Evolutionary conservation across 2,329 filamentous ascomycete species (phyloP).

Genomic region (Beauveria sp.): DNA sequence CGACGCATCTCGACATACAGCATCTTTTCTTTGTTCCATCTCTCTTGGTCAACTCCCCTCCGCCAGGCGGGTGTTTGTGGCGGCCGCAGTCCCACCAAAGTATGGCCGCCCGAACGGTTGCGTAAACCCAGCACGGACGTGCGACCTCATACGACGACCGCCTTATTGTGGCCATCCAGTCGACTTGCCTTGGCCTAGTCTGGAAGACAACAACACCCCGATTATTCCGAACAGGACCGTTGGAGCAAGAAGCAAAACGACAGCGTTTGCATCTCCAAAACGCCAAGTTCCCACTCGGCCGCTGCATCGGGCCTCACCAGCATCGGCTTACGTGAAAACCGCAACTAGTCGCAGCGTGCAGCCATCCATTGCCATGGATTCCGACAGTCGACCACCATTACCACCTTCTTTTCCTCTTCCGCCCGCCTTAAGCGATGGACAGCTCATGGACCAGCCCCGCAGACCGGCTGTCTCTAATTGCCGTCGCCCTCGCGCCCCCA

Average conservation of each 20-base stretch:
- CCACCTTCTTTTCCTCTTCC: not conserved
- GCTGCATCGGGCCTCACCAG: slow-evolving; percentile 8
- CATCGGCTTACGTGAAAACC: slow-evolving; percentile 1
- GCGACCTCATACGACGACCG: slow-evolving; percentile 6
- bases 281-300: slow-evolving; percentile 7
- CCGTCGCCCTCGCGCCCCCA: slow-evolving; percentile 1
- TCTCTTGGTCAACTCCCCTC: not conserved
- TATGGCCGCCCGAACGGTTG: slow-evolving; percentile 5
- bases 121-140: not conserved
- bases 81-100: slow-evolving; percentile 1
- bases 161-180: not conserved
- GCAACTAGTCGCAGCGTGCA: slow-evolving; percentile 7
- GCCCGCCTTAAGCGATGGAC: not conserved
- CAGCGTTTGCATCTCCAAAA: not conserved
- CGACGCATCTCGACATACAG: not conserved
- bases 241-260: not conserved
- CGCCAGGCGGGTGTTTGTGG: slow-evolving; percentile 5
- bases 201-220: not conserved
- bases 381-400: not conserved
- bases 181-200: not conserved
- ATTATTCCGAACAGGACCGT: not conserved
- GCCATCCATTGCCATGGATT: slow-evolving; percentile 7
- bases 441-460: slow-evolving; percentile 1
- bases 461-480: not conserved
- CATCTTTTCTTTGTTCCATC: not conserved